Conservation (phyloP, 805 yeast genomes). For the Citeromyces nyonsensis region DNA sequence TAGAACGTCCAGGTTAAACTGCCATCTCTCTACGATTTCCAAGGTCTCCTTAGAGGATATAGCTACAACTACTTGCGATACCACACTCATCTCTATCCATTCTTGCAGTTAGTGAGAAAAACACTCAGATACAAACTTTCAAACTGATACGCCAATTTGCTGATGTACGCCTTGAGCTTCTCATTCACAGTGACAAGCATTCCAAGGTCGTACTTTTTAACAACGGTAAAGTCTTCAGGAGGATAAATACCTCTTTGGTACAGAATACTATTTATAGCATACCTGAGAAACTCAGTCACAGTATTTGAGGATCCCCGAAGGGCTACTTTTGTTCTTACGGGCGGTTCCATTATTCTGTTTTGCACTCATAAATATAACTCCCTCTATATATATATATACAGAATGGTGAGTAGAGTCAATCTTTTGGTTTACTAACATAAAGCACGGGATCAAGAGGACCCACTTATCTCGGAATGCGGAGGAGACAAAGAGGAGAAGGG, state of each 20-base stretch:
- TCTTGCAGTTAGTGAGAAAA: slow-evolving; percentile 9
- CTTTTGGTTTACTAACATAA: neutral
- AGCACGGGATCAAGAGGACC: slow-evolving; percentile 62
- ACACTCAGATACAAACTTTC: slow-evolving; percentile 16
- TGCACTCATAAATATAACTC: neutral
- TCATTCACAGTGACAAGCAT: slow-evolving; percentile 60
- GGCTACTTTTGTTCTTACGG: slow-evolving; percentile 33
- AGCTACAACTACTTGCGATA: slow-evolving; percentile 55
- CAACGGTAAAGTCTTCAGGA: slow-evolving; percentile 65
- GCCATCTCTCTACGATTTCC: slow-evolving; percentile 76
- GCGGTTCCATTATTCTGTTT: slow-evolving; percentile 7
- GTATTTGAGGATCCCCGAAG: slow-evolving; percentile 66
- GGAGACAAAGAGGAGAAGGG: slow-evolving; percentile 34
- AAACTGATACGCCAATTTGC: slow-evolving; percentile 52
- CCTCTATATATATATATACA: neutral
- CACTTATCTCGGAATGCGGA: slow-evolving; percentile 40
- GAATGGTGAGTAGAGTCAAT: neutral
- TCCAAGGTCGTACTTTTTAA: slow-evolving; percentile 67
- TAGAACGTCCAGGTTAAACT: slow-evolving; percentile 40
- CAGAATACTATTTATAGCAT: slow-evolving; percentile 63
- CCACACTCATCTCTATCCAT: slow-evolving; percentile 62
- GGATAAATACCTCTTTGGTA: slow-evolving; percentile 89
- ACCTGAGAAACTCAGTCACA: slow-evolving; percentile 72
- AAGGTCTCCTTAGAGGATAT: slow-evolving; percentile 54
- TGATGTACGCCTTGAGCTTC: slow-evolving; percentile 58